phyloP scores from a whole-genome alignment of 208 protist species.

The Trypanosoma conorhini region DNA sequence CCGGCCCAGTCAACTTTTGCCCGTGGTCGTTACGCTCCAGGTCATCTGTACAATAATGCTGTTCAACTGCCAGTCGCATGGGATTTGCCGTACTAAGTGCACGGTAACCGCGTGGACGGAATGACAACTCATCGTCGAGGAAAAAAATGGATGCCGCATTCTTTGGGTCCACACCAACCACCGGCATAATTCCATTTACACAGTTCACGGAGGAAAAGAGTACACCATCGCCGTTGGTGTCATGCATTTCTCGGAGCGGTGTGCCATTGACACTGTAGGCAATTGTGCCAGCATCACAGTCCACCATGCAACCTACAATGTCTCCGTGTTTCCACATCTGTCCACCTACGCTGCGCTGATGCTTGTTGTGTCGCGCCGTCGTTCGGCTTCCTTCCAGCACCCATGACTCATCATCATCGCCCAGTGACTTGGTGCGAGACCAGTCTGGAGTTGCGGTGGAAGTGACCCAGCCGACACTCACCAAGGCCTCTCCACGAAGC shows the following conservation, averaged over 20 bases:
- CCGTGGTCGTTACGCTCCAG: not conserved
- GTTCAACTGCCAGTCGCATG: slow-evolving; percentile 24
- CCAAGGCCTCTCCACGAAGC: slow-evolving; percentile 38
- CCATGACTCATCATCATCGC: slow-evolving; percentile 83
- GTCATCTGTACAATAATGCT: slow-evolving; percentile 19
- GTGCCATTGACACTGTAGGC: slow-evolving; percentile 81
- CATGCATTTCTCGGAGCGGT: slow-evolving; percentile 35
- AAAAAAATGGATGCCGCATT: slow-evolving; percentile 43
- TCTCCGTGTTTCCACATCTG: slow-evolving; percentile 80
- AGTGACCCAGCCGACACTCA: slow-evolving; percentile 66
- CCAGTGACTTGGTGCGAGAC: slow-evolving; percentile 40
- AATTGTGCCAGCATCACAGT: slow-evolving; percentile 79
- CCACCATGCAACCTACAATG: slow-evolving; percentile 84
- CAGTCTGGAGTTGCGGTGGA: slow-evolving; percentile 29
- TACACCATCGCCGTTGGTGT: slow-evolving; percentile 29
- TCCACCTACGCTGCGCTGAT: slow-evolving; percentile 54
- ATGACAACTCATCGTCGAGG: slow-evolving; percentile 58
- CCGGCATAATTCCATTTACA: slow-evolving; percentile 35
- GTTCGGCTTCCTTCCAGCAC: slow-evolving; percentile 77
- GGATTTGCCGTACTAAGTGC: slow-evolving; percentile 42
- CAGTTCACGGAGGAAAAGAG: slow-evolving; percentile 36
- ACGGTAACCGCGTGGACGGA: slow-evolving; percentile 43
- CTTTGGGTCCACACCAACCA: slow-evolving; percentile 56
- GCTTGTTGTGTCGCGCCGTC: slow-evolving; percentile 65
- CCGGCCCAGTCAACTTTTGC: not conserved